Percentiles rank a stretch among this genome's conserved stretches.
These are phyloP conservation scores for Neonectria neomacrospora DNA, from an alignment of 2,329 filamentous ascomycete genomes.

Conservation along the genomic window DNA sequence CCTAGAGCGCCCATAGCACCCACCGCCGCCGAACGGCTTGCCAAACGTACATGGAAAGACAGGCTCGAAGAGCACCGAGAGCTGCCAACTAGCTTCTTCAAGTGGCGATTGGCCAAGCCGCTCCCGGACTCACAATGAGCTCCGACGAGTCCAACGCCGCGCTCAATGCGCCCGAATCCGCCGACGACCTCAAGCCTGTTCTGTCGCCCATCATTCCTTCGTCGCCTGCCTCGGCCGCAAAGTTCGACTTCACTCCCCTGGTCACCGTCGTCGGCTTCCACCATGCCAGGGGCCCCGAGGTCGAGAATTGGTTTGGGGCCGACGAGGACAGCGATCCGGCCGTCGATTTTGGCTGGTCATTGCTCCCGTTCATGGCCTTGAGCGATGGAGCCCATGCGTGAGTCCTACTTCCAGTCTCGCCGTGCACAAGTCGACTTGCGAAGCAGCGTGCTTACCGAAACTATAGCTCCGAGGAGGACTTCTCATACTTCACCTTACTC, in stretches of 20 bases:
- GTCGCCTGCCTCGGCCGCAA: conserved; percentile 46
- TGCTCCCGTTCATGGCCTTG: conserved; percentile 96
- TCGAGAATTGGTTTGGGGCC: conserved; percentile 89
- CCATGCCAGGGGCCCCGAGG: conserved; percentile 88
- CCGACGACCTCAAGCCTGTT: conserved; percentile 44
- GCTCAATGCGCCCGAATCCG: conserved; percentile 38
- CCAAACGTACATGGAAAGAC: conserved; percentile 40
- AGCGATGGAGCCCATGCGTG: conserved; percentile 95
- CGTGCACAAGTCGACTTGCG: background rate
- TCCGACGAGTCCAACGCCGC: conserved; percentile 41
- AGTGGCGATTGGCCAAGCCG: conserved; percentile 17
- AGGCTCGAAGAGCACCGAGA: conserved; percentile 29
- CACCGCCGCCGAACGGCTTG: conserved; percentile 5
- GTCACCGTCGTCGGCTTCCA: conserved; percentile 87
- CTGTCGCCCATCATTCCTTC: conserved; percentile 48
- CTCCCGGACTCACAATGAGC: conserved; percentile 42
- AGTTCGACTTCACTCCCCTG: conserved; percentile 69
- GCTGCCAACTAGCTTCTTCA: conserved; percentile 25
- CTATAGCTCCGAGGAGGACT: conserved; percentile 88
- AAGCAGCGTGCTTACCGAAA: conserved; percentile 28
- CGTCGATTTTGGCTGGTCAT: conserved; percentile 85
- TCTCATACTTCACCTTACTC: conserved; percentile 96
- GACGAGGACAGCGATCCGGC: conserved; percentile 81
- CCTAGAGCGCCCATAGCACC: background rate
- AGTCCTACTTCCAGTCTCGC: conserved; percentile 48